Base-by-base conservation (phyloP, 1,139 yeast genomes). In the Magnusiomyces paraingens region DNA sequence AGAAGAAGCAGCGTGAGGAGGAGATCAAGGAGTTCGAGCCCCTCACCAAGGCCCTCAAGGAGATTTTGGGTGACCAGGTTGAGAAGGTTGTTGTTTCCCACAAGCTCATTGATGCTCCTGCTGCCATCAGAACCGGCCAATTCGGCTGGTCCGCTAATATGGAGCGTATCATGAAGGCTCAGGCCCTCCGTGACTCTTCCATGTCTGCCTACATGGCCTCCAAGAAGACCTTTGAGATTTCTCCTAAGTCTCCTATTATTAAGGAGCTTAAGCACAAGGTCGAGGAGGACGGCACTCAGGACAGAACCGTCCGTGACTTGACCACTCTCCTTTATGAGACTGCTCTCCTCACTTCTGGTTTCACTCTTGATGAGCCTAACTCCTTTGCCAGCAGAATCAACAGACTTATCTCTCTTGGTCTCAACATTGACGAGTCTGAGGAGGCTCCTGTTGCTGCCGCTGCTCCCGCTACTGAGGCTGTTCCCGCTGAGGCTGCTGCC, bases 151-250 rank as follows among this genome's bases (percentile, higher is more conserved):
- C 99, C 66, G 99, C 99, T 69, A 93, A 93, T 82, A 94, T 94
- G 99, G 99, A 93, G 81, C 93, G 99, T 86, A 93, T 93, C 82
- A 94, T 93, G 99, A 93, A 93, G 83, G 99, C 99, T 61, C 99
- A 93, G 82, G 99, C 99, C 68, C 82, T 93, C 70, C 91, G 99
- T 81, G 99, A 93, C 76, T 87, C 96, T 66, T 83, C 96, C 66
- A 93, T 94, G 99, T 90, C 98, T 52, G 84, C 96, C 61, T 93
- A 93, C 94, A 94, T 93, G 99, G 86, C 99, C 49, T 93, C 99
- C 57, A 94, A 94, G 90, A 93, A 93, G 86, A 93, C 94, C 68
- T 89, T 93, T 70, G 99, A 94, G 81, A 90, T 93, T 68, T 93
- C 98, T 70, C 98, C 99, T 78, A 86, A 82, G 75, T 91, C 98